Conservation (phyloP, 2,329 filamentous ascomycete species). For the Leptographium wingfieldii region DNA sequence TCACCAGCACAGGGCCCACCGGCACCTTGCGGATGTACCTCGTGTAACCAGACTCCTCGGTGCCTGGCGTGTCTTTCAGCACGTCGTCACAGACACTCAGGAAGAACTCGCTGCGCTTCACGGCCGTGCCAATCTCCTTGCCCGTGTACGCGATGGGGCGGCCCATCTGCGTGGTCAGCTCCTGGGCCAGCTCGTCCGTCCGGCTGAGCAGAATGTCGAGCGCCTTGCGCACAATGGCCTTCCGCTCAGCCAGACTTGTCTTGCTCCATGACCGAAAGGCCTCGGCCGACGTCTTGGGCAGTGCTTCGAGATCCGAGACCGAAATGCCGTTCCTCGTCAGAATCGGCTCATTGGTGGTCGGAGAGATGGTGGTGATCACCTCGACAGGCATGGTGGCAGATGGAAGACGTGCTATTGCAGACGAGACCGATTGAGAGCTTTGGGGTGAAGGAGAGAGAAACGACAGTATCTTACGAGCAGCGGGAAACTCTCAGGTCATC, state of each 20-base stretch:
- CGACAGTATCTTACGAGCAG: not conserved
- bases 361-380: constrained; percentile 69
- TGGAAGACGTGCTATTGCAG: not conserved
- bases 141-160: constrained; percentile 77
- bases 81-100: constrained; percentile 70
- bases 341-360: constrained; percentile 74
- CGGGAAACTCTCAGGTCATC: not conserved
- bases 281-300: constrained; percentile 59
- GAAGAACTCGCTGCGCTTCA: constrained; percentile 75
- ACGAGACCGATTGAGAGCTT: not conserved
- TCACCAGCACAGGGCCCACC: constrained; percentile 73
- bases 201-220: constrained; percentile 56
- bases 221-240: constrained; percentile 70
- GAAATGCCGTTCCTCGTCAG: constrained; percentile 67
- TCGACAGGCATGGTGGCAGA: constrained; percentile 45
- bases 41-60: constrained; percentile 77
- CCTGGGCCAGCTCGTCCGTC: constrained; percentile 68
- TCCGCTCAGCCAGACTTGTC: constrained; percentile 61
- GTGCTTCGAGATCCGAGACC: constrained; percentile 51
- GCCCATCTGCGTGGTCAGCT: constrained; percentile 92
- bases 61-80: constrained; percentile 68
- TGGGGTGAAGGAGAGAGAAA: not conserved
- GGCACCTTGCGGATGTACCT: constrained; percentile 82
- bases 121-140: constrained; percentile 73
- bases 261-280: constrained; percentile 69